Percentiles rank a stretch among this genome's conserved stretches.
phyloP scores from a whole-genome alignment of 768 basidiomycete genomes.

The Nidularia pulvinata region DNA sequence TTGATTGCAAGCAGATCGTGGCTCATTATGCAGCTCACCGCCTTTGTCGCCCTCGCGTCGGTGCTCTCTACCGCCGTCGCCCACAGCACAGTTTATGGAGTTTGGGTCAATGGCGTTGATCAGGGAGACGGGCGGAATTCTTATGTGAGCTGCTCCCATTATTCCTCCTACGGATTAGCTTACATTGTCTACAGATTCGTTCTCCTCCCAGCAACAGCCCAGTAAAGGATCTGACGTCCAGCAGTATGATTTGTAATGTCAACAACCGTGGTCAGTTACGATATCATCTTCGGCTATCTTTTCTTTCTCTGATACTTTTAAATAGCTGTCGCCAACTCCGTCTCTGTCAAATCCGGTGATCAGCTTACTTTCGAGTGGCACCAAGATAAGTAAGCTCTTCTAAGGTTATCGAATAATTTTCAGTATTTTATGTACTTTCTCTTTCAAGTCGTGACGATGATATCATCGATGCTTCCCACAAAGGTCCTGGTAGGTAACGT shows the following conservation, averaged over 20 bases:
- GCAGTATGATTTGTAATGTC: slow-evolving; percentile 28
- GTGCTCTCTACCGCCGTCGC: slow-evolving; percentile 18
- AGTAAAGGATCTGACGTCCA: slow-evolving; percentile 28
- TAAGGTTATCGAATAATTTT: background rate
- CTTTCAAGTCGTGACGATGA: slow-evolving; percentile 28
- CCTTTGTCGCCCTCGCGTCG: slow-evolving; percentile 16
- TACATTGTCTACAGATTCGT: slow-evolving; percentile 21
- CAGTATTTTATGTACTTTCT: background rate
- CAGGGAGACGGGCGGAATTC: slow-evolving; percentile 28
- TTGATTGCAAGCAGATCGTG: background rate
- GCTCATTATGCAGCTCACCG: slow-evolving; percentile 17
- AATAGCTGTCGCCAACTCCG: slow-evolving; percentile 21
- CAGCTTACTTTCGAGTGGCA: slow-evolving; percentile 32
- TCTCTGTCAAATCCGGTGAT: slow-evolving; percentile 26
- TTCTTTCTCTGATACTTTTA: background rate
- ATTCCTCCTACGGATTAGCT: background rate
- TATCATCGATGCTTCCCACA: slow-evolving; percentile 30
- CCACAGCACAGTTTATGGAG: slow-evolving; percentile 30
- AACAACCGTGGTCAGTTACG: slow-evolving; percentile 21
- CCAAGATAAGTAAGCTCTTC: slow-evolving; percentile 20
- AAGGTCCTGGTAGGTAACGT: slow-evolving; percentile 23
- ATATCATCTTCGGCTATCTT: background rate
- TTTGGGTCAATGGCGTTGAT: slow-evolving; percentile 33
- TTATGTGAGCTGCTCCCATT: slow-evolving; percentile 17
- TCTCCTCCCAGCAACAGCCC: slow-evolving; percentile 33